phyloP scores from a whole-genome alignment of 1,139 yeast genomes.

The Geotrichum australiense region DNA sequence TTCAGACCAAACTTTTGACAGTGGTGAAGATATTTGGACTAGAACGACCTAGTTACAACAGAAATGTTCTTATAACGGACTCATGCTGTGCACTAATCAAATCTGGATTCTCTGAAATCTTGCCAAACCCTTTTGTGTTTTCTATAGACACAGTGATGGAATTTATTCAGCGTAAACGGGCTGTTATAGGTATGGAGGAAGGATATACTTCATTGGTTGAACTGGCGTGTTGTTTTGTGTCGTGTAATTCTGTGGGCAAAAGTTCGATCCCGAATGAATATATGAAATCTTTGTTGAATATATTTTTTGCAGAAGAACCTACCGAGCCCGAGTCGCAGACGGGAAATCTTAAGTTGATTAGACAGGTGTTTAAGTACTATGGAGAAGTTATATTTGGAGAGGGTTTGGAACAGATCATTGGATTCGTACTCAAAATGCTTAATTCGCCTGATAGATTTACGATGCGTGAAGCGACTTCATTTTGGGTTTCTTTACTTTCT shows the following conservation, averaged over 20 bases:
- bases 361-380: conserved; percentile 23
- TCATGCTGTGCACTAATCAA: conserved; percentile 52
- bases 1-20: conserved; percentile 39
- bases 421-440: conserved; percentile 40
- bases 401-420: conserved; percentile 19
- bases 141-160: conserved; percentile 35
- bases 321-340: conserved; percentile 27
- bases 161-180: conserved; percentile 39
- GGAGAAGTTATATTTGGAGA: conserved; percentile 18
- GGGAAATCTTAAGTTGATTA: conserved; percentile 24
- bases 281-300: conserved; percentile 20
- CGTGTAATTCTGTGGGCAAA: conserved; percentile 12
- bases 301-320: conserved; percentile 22
- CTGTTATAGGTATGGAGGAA: conserved; percentile 5
- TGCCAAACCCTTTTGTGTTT: conserved; percentile 18
- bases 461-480: conserved; percentile 42
- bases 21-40: conserved; percentile 43
- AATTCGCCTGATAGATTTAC: conserved; percentile 57
- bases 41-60: conserved; percentile 33
- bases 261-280: conserved; percentile 14
- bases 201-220: conserved; percentile 21
- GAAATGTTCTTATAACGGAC: conserved; percentile 45
- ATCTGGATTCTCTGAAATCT: conserved; percentile 33
- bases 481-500: conserved; percentile 29
- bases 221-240: conserved; percentile 15